phyloP scores from a whole-genome alignment of 495 filamentous ascomycete genomes.

The Podospora sp. region DNA sequence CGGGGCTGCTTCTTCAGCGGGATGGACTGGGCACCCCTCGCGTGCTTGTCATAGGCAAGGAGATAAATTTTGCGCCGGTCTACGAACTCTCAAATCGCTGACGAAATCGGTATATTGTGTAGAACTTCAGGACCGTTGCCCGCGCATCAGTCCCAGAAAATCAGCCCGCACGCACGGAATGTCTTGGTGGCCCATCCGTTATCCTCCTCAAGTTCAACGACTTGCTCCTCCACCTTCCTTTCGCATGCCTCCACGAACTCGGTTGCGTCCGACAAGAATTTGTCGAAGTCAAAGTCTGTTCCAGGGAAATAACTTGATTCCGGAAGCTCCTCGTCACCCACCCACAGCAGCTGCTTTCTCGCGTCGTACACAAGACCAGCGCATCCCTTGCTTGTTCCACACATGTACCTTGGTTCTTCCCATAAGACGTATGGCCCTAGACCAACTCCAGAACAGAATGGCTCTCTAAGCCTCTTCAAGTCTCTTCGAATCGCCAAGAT shows the following conservation, averaged over 20 bases:
- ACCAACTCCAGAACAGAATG: background rate
- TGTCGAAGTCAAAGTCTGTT: background rate
- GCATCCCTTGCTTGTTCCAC: background rate
- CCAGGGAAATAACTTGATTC: background rate
- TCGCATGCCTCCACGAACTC: too few species aligned
- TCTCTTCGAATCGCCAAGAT: background rate
- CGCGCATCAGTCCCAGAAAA: too few species aligned
- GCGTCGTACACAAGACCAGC: background rate
- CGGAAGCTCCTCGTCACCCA: background rate
- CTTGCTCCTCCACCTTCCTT: background rate
- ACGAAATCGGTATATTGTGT: too few species aligned
- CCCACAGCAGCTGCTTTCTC: background rate
- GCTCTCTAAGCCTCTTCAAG: background rate
- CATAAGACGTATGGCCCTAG: background rate
- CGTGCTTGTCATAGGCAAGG: too few species aligned
- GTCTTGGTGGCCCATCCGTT: background rate
- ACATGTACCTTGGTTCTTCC: background rate
- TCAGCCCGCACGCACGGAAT: too few species aligned
- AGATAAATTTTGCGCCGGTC: too few species aligned
- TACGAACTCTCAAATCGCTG: too few species aligned
- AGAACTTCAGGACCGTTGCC: too few species aligned
- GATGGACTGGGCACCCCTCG: too few species aligned
- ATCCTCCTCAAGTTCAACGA: too few species aligned
- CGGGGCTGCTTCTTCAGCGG: too few species aligned
- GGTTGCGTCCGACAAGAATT: background rate